These are phyloP conservation scores for Cyberlindnera suaveolens DNA, from an alignment of 805 yeast species.

Conservation along the genomic window DNA sequence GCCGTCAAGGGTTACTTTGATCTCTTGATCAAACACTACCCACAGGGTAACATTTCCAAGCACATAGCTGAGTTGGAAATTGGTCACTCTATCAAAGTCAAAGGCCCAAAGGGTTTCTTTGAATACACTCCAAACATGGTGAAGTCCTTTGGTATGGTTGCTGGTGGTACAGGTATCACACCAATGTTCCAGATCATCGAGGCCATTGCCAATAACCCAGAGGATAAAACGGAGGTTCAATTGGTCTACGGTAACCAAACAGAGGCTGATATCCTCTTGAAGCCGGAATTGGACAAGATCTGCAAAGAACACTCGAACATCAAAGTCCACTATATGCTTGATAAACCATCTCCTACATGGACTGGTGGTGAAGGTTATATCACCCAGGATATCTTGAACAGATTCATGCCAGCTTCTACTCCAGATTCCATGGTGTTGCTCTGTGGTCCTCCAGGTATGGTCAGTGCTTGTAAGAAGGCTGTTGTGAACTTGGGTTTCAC, in stretches of 20 bases:
- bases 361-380: constrained; percentile 73
- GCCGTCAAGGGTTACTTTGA: constrained; percentile 79
- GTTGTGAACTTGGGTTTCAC: constrained; percentile 67
- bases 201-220: constrained; percentile 70
- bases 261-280: constrained; percentile 74
- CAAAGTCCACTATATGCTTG: constrained; percentile 66
- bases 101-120: constrained; percentile 91
- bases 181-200: constrained; percentile 93
- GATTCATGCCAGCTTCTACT: constrained; percentile 55
- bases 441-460: constrained; percentile 96
- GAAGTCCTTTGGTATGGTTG: constrained; percentile 75
- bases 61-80: constrained; percentile 63
- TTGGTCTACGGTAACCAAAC: constrained; percentile 78
- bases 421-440: constrained; percentile 64
- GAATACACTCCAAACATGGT: constrained; percentile 77
- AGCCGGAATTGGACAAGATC: constrained; percentile 69
- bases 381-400: constrained; percentile 64
- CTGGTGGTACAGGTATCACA: constrained; percentile 95
- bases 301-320: constrained; percentile 51
- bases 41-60: constrained; percentile 77
- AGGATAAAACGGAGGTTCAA: constrained; percentile 68
- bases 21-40: constrained; percentile 78
- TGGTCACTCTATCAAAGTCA: constrained; percentile 72
- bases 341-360: constrained; percentile 68
- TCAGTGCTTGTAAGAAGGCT: constrained; percentile 74